These are phyloP conservation scores for Leptoxyphium fumago DNA, from an alignment of 2,329 filamentous ascomycete species.

Conservation along the genomic window DNA sequence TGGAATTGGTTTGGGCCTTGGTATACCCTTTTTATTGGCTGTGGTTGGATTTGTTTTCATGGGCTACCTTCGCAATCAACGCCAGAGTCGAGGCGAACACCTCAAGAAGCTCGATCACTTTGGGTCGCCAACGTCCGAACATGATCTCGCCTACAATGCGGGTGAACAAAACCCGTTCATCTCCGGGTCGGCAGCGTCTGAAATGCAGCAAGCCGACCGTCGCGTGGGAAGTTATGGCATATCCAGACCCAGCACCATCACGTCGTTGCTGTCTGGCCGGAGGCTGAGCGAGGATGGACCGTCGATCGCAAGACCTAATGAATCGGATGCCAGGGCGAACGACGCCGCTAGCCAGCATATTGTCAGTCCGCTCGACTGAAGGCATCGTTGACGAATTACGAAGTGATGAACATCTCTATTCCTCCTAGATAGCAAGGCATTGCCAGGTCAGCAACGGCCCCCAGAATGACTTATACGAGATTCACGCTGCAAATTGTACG, in stretches of 20 bases:
- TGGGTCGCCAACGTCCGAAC: neutral
- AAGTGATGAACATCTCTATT: neutral
- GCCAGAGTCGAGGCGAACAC: neutral
- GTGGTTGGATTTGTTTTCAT: neutral
- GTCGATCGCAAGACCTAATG: neutral
- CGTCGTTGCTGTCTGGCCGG: neutral
- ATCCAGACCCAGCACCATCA: neutral
- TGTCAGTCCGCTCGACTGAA: neutral
- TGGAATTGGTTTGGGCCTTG: conserved; percentile 3
- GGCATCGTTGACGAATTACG: neutral
- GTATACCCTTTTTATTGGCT: neutral
- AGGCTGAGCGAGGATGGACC: neutral
- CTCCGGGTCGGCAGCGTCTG: neutral
- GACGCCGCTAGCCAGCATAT: neutral
- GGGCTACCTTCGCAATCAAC: neutral
- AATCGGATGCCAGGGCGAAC: neutral
- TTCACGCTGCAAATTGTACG: no score
- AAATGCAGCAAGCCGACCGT: neutral
- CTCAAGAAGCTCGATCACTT: neutral
- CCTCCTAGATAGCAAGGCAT: neutral
- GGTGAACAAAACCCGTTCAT: neutral
- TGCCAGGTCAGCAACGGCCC: neutral
- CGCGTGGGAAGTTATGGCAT: neutral
- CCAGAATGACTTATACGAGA: no score
- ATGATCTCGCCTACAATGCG: neutral